A percentile compares a stretch with the other conserved stretches of the same genome.
Evolutionary conservation across 768 basidiomycete species (phyloP).

Genomic region (Pluteus cervinus): DNA sequence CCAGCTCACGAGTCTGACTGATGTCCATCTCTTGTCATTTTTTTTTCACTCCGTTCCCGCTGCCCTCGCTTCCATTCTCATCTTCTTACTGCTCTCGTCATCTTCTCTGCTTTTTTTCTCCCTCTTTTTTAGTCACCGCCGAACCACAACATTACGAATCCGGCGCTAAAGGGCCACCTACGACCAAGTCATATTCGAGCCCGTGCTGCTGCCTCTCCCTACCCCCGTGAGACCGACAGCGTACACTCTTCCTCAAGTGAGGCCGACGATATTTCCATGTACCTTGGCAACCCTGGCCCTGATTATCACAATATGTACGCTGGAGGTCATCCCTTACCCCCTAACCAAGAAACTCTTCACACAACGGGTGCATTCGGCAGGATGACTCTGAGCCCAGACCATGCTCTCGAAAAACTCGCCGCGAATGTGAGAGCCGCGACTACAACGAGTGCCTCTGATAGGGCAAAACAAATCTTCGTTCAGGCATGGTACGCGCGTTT

Average conservation of each 20-base stretch:
- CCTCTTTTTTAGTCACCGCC: conserved; percentile 55
- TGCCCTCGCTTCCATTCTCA: conserved; percentile 8
- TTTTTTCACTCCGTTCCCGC: conserved; percentile 10
- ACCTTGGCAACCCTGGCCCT: conserved; percentile 45
- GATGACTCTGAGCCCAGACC: conserved; percentile 72
- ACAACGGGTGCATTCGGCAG: conserved; percentile 70
- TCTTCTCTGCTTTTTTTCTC: conserved; percentile 7
- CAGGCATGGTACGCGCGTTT: conserved; percentile 69
- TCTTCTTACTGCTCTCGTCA: conserved; percentile 9
- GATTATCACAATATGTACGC: conserved; percentile 70
- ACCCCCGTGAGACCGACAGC: conserved; percentile 80
- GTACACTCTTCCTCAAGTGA: conserved; percentile 86
- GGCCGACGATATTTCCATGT: conserved; percentile 84
- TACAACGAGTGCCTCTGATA: conserved; percentile 85
- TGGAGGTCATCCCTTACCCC: conserved; percentile 38
- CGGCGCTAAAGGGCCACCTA: conserved; percentile 71
- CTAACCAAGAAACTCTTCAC: conserved; percentile 50
- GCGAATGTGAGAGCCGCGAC: conserved; percentile 84
- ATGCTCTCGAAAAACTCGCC: conserved; percentile 79
- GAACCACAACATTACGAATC: conserved; percentile 70
- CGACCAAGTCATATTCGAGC: conserved; percentile 75
- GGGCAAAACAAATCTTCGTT: conserved; percentile 90
- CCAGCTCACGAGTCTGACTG: too few species aligned
- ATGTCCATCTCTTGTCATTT: conserved; percentile 7
- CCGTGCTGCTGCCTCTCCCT: conserved; percentile 76